Conservation (phyloP, 495 filamentous ascomycete genomes). For the Entonaema liquescens region DNA sequence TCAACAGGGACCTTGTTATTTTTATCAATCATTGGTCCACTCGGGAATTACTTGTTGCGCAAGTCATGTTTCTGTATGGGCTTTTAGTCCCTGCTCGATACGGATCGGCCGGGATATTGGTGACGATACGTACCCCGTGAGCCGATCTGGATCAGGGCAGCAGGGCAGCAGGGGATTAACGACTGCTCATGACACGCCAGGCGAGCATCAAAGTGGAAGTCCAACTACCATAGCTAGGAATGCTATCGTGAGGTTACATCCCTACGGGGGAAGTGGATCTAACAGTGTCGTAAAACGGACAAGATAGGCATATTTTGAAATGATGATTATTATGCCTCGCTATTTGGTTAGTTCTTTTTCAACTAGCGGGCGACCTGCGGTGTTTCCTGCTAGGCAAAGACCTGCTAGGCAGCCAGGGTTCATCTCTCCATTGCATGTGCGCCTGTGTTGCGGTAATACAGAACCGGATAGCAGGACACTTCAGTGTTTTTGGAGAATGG, state of each 20-base stretch:
- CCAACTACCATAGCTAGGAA: constrained; percentile 22
- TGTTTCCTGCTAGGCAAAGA: constrained; percentile 16
- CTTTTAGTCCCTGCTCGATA: constrained; percentile 25
- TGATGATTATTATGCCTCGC: constrained; percentile 22
- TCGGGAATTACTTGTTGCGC: constrained; percentile 35
- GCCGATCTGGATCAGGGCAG: constrained; percentile 33
- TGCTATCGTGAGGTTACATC: constrained; percentile 35
- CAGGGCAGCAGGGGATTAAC: constrained; percentile 16
- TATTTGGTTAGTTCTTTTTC: constrained; percentile 2
- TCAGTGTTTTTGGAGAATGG: not conserved
- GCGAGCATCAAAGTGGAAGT: constrained; percentile 29
- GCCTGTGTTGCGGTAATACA: constrained; percentile 17
- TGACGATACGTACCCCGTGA: constrained; percentile 36
- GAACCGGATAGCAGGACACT: constrained; percentile 12
- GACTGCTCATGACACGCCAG: constrained; percentile 31
- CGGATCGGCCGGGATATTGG: constrained; percentile 35
- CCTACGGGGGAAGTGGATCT: constrained; percentile 26
- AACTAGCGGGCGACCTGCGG: constrained; percentile 5
- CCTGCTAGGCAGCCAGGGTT: not conserved
- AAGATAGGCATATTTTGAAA: constrained; percentile 28
- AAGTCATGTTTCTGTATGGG: constrained; percentile 23
- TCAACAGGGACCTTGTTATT: constrained; percentile 33
- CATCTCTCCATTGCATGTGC: constrained; percentile 1
- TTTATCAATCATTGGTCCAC: constrained; percentile 42
- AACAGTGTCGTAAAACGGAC: constrained; percentile 20